A percentile compares a stretch with the other conserved stretches of the same genome.
Evolutionary conservation across 495 filamentous ascomycete genomes (phyloP).

Genomic region (Xeromyces bisporus): DNA sequence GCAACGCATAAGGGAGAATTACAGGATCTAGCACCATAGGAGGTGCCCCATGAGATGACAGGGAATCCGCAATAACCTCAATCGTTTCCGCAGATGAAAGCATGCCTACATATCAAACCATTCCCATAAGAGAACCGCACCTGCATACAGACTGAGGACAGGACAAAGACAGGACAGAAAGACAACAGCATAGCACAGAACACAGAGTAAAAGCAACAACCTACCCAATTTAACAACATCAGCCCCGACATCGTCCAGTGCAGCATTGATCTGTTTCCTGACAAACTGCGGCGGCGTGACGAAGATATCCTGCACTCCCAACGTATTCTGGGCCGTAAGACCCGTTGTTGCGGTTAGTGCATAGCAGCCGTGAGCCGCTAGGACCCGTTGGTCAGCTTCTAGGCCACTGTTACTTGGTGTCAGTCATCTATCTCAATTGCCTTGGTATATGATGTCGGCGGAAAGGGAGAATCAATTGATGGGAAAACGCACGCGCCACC

Average conservation of each 20-base stretch:
- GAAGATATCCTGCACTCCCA: conserved; percentile 68
- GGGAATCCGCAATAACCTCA: conserved; percentile 49
- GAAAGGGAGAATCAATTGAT: no score
- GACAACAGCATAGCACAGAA: not conserved
- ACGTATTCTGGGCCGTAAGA: conserved; percentile 86
- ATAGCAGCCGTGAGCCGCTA: conserved; percentile 82
- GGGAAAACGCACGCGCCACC: conserved; percentile 58
- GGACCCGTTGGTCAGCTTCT: conserved; percentile 90
- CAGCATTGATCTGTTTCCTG: conserved; percentile 66
- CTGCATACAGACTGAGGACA: not conserved
- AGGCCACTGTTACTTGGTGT: conserved; percentile 45
- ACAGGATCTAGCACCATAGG: conserved; percentile 71
- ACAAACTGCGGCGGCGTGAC: conserved; percentile 63
- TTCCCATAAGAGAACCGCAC: no score
- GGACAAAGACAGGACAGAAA: no score
- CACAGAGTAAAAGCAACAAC: conserved; percentile 4
- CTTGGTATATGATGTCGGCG: no score
- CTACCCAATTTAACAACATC: conserved; percentile 86
- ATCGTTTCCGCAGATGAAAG: conserved; percentile 66
- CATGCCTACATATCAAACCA: conserved; percentile 49
- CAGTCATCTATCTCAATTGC: no score
- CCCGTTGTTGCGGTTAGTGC: conserved; percentile 95
- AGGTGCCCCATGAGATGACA: conserved; percentile 42
- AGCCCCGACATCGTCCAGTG: conserved; percentile 64
- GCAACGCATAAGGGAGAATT: conserved; percentile 9